These are phyloP conservation scores for Claviceps maximensis DNA, from an alignment of 2,329 filamentous ascomycete genomes.

Conservation along the genomic window DNA sequence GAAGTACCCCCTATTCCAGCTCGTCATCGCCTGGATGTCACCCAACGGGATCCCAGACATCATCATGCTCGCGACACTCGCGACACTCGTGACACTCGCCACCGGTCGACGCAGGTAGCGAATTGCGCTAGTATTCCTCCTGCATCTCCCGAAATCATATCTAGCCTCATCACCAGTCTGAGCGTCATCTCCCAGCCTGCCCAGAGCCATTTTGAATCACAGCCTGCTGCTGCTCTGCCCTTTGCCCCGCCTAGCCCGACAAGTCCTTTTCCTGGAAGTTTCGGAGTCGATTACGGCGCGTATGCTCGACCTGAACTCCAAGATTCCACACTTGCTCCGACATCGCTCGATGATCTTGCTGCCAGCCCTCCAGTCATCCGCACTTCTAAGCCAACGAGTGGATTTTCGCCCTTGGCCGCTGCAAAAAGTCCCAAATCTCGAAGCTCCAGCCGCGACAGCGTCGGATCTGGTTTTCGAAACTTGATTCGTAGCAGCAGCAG, in stretches of 20 bases:
- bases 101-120: constrained; percentile 5
- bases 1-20: constrained; percentile 20
- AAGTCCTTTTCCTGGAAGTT: constrained; percentile 33
- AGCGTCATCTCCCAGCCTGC: constrained; percentile 56
- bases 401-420: constrained; percentile 58
- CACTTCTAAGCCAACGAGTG: constrained; percentile 70
- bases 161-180: constrained; percentile 54
- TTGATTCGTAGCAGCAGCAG: constrained; percentile 40
- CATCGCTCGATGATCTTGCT: constrained; percentile 45
- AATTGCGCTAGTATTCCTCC: constrained; percentile 19
- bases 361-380: constrained; percentile 60
- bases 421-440: constrained; percentile 36
- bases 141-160: constrained; percentile 57
- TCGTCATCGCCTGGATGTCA: constrained; percentile 8
- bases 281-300: constrained; percentile 62
- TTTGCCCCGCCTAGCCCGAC: constrained; percentile 27
- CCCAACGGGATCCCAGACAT: neutral
- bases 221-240: constrained; percentile 28
- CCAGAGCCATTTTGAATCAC: constrained; percentile 54
- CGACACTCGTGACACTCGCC: constrained; percentile 7
- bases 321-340: constrained; percentile 31
- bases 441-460: constrained; percentile 35
- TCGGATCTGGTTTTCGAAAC: constrained; percentile 40
- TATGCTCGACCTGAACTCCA: constrained; percentile 40
- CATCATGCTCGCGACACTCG: constrained; percentile 4